Conservation (phyloP, 805 yeast species). For the Yamadazyma nakazawae region DNA sequence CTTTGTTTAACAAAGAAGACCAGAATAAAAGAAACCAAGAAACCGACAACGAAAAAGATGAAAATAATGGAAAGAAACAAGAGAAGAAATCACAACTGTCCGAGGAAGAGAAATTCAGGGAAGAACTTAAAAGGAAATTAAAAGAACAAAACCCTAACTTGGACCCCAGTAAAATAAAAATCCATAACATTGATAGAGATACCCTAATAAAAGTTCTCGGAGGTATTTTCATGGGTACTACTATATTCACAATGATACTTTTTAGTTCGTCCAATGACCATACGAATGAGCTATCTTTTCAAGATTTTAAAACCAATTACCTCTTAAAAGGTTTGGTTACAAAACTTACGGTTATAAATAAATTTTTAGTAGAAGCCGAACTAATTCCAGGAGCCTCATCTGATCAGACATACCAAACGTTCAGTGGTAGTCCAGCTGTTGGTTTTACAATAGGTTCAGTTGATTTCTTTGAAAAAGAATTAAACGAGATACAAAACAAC, state of each 20-base stretch:
- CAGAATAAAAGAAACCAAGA: conserved; percentile 5
- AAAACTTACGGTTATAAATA: conserved; percentile 69
- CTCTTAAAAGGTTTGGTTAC: conserved; percentile 77
- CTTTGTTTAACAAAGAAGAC: not conserved
- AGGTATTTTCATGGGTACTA: conserved; percentile 19
- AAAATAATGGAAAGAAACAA: conserved; percentile 10
- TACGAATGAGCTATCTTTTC: conserved; percentile 51
- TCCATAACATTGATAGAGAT: conserved; percentile 22
- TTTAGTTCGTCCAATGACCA: conserved; percentile 12
- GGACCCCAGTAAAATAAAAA: conserved; percentile 29
- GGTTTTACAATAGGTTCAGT: conserved; percentile 86
- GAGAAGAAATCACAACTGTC: conserved; percentile 25
- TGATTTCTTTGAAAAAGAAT: conserved; percentile 78
- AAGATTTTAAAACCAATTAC: conserved; percentile 79
- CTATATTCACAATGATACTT: conserved; percentile 11
- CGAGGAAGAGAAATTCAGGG: conserved; percentile 30
- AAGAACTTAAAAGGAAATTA: conserved; percentile 30
- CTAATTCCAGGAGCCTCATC: conserved; percentile 46
- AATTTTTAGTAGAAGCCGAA: conserved; percentile 67
- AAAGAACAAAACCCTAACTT: conserved; percentile 27
- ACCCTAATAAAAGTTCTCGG: conserved; percentile 16
- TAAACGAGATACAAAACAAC: conserved; percentile 68
- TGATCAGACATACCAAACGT: conserved; percentile 37
- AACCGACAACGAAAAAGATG: conserved; percentile 2
- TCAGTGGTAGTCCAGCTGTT: conserved; percentile 44